Evolutionary conservation across 129 eudicot genomes (phyloP).

Genomic region (Helianthus annuus): HanXRQr2.0-SUNRISE NC_035435.2:172386668-172387167

Average conservation of each 20-base stretch:
- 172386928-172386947: conserved; percentile 88
- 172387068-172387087: conserved; percentile 23
- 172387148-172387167: conserved; percentile 85
- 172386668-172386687: conserved; percentile 77
- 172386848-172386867: conserved; percentile 71
- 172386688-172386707: conserved; percentile 80
- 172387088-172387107: not conserved
- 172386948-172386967: conserved; percentile 89
- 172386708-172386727: conserved; percentile 84
- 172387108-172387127: conserved; percentile 49
- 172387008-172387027: conserved; percentile 88
- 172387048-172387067: conserved; percentile 95
- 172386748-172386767: conserved; percentile 11
- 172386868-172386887: conserved; percentile 31
- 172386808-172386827: conserved; percentile 20
- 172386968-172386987: conserved; percentile 84
- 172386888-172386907: conserved; percentile 75
- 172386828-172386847: conserved; percentile 76
- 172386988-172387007: conserved; percentile 83
- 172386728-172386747: conserved; percentile 61
- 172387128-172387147: conserved; percentile 6
- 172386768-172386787: not conserved
- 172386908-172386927: conserved; percentile 75
- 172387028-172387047: conserved; percentile 81
- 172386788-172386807: not conserved